Evolutionary conservation across 305 asterid genomes (phyloP).

Genomic region (Caryopteris hybrid): DNA sequence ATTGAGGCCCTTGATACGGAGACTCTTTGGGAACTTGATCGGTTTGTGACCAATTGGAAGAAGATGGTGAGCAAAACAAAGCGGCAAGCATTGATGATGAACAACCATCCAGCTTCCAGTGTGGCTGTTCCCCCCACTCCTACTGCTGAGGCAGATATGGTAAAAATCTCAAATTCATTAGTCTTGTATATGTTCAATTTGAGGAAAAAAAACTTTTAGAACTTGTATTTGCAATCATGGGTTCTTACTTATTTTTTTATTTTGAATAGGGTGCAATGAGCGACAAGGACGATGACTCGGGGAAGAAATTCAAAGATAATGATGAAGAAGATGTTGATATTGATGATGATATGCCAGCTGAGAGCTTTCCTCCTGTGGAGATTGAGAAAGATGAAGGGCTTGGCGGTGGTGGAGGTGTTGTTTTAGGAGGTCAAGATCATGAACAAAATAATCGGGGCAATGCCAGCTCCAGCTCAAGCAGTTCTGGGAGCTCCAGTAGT

Average conservation of each 20-base stretch:
- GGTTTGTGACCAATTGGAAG: constrained; percentile 97
- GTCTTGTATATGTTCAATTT: too few relatives aligned
- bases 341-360: constrained; percentile 84
- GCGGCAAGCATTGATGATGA: constrained; percentile 73
- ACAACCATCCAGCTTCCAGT: constrained; percentile 34
- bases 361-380: constrained; percentile 83
- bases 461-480: constrained; percentile 77
- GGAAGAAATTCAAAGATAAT: constrained; percentile 54
- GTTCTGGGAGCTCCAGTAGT: constrained; percentile 90
- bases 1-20: constrained; percentile 92
- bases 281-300: constrained; percentile 55
- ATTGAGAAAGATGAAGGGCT: constrained; percentile 88
- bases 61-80: constrained; percentile 88
- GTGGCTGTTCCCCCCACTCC: constrained; percentile 44
- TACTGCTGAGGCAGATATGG: constrained; percentile 55
- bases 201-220: too few relatives aligned
- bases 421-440: constrained; percentile 6
- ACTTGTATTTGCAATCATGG: too few relatives aligned
- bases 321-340: constrained; percentile 97
- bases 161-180: constrained; percentile 21
- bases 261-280: constrained; percentile 41
- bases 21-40: constrained; percentile 96
- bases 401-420: constrained; percentile 25
- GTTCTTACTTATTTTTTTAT: not conserved
- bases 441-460: constrained; percentile 29